Evolutionary conservation across 1,139 yeast species (phyloP).

Genomic region (Wickerhamomyces sp.): DNA sequence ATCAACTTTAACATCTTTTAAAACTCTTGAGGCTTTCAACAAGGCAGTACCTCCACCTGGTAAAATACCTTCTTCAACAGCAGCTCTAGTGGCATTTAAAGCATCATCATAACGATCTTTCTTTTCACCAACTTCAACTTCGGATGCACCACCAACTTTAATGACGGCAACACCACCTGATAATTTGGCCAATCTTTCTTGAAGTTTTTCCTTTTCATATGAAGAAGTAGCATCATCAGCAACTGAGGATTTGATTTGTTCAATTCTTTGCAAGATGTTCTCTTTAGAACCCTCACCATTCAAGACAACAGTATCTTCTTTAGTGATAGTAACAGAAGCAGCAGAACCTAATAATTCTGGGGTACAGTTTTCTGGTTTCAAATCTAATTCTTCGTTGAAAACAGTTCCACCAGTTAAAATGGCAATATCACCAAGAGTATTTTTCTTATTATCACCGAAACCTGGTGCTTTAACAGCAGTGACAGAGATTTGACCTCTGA

Average conservation of each 20-base stretch:
- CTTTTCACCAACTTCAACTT: constrained; percentile 99
- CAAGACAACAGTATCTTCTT: constrained; percentile 93
- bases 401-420: constrained; percentile 97
- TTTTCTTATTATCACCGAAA: constrained; percentile 98
- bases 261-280: constrained; percentile 85
- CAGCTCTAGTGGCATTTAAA: constrained; percentile 98
- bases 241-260: constrained; percentile 87
- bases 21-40: constrained; percentile 84
- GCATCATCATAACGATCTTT: constrained; percentile 99
- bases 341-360: constrained; percentile 89
- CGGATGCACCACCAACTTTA: constrained; percentile 97
- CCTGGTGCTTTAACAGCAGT: constrained; percentile 99
- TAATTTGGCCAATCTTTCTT: constrained; percentile 96
- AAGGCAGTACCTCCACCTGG: constrained; percentile 99
- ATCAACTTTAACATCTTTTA: constrained; percentile 74
- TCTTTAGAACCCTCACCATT: constrained; percentile 96
- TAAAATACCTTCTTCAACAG: constrained; percentile 98
- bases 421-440: constrained; percentile 95
- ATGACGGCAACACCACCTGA: constrained; percentile 99
- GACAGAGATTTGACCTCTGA: constrained; percentile 98
- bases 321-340: constrained; percentile 90
- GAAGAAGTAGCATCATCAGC: constrained; percentile 78
- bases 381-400: constrained; percentile 95
- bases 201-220: constrained; percentile 95
- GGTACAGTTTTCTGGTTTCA: constrained; percentile 96